Percentiles rank a stretch among this genome's conserved stretches.
phyloP scores from a whole-genome alignment of 2,329 filamentous ascomycete species.

The Neobulgaria alba region DNA sequence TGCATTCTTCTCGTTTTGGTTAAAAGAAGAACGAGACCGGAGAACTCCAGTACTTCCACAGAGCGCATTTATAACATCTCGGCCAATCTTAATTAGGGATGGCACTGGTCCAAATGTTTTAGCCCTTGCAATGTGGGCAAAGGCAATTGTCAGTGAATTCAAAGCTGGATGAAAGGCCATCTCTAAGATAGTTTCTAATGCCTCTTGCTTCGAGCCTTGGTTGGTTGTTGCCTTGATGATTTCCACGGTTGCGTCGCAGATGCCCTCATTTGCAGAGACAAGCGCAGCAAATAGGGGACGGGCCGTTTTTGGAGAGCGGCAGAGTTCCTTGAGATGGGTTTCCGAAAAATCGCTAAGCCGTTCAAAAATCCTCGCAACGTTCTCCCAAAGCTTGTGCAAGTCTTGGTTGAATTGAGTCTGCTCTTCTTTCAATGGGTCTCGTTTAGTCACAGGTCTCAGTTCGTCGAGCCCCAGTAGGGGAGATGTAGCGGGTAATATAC shows the following conservation, averaged over 20 bases:
- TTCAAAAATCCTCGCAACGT: conserved; percentile 67
- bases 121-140: conserved; percentile 35
- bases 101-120: conserved; percentile 49
- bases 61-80: conserved; percentile 47
- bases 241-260: conserved; percentile 72
- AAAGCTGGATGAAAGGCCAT: conserved; percentile 38
- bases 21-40: conserved; percentile 20
- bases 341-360: conserved; percentile 68
- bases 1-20: conserved; percentile 34
- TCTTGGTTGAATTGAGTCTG: conserved; percentile 71
- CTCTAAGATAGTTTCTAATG: conserved; percentile 39
- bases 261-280: conserved; percentile 69
- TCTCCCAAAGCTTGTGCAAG: conserved; percentile 51
- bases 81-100: conserved; percentile 47
- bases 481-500: conserved; percentile 51
- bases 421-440: conserved; percentile 36
- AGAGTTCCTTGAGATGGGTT: conserved; percentile 60
- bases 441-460: conserved; percentile 37
- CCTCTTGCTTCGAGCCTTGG: conserved; percentile 46
- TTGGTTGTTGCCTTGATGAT: conserved; percentile 75
- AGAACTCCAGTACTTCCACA: conserved; percentile 47
- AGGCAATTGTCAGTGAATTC: conserved; percentile 36
- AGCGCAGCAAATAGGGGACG: conserved; percentile 70
- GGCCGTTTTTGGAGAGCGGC: conserved; percentile 58
- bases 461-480: conserved; percentile 68